Evolutionary conservation across 768 basidiomycete species (phyloP).

Genomic region (Auriscalpium microsporum): DNA sequence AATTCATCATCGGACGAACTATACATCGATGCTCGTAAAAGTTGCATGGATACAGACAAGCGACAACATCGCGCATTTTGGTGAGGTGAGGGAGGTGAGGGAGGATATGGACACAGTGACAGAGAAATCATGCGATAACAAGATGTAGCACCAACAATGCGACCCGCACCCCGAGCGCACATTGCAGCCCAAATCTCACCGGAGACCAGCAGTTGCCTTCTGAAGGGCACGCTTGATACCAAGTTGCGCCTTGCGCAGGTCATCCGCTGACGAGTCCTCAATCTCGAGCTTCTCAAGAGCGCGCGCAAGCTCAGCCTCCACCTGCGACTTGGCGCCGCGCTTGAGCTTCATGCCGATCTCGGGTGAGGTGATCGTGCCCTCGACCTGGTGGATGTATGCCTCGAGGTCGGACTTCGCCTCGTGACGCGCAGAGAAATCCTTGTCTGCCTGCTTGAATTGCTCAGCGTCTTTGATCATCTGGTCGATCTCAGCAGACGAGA

Average conservation of each 20-base stretch:
- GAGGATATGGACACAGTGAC: slow-evolving; percentile 3
- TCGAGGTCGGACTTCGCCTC: slow-evolving; percentile 98
- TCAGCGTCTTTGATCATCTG: slow-evolving; percentile 99
- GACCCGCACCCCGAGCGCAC: neutral
- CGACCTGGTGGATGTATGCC: slow-evolving; percentile 95
- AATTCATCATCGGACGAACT: neutral
- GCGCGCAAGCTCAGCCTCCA: slow-evolving; percentile 96
- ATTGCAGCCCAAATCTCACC: slow-evolving; percentile 34
- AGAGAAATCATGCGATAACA: slow-evolving; percentile 12
- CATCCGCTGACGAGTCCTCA: slow-evolving; percentile 87
- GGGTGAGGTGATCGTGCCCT: slow-evolving; percentile 90
- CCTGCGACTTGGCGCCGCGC: slow-evolving; percentile 88
- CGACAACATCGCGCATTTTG: neutral
- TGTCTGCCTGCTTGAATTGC: slow-evolving; percentile 92
- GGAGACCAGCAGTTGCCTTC: slow-evolving; percentile 90
- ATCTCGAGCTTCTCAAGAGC: slow-evolving; percentile 98
- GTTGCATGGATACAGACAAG: slow-evolving; percentile 3
- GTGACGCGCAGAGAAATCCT: slow-evolving; percentile 96
- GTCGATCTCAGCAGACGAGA: slow-evolving; percentile 95
- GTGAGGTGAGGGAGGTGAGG: neutral
- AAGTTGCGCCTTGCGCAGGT: slow-evolving; percentile 93
- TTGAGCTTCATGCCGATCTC: slow-evolving; percentile 99
- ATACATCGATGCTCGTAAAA: neutral
- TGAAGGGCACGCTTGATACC: slow-evolving; percentile 94
- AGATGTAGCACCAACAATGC: slow-evolving; percentile 12